Percentiles rank a stretch among this genome's conserved stretches.
These are phyloP conservation scores for Fusarium phyllophilum DNA, from an alignment of 2,329 filamentous ascomycete species.

Conservation along the genomic window DNA sequence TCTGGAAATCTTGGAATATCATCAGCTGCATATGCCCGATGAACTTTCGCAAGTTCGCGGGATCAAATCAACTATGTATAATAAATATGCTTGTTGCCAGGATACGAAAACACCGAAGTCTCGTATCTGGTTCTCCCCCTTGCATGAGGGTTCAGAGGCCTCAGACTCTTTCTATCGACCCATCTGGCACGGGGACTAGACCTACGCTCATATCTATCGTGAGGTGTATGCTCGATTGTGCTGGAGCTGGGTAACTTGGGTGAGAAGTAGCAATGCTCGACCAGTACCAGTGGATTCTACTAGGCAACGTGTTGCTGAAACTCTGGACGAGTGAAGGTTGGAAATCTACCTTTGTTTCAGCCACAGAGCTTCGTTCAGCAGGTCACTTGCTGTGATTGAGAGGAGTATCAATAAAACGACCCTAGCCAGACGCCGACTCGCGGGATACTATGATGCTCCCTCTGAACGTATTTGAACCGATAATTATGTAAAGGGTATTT, in stretches of 20 bases:
- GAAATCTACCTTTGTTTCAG: neutral
- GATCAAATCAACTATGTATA: neutral
- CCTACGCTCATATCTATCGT: neutral
- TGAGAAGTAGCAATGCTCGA: no score
- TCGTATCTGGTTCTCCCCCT: slow-evolving; percentile 7
- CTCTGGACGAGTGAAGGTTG: neutral
- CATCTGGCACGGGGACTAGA: neutral
- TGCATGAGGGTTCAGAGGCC: slow-evolving; percentile 1
- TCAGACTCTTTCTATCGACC: neutral
- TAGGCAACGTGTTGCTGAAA: neutral
- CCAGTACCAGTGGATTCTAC: neutral
- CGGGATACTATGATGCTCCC: neutral
- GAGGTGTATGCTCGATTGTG: neutral
- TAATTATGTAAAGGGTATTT: neutral
- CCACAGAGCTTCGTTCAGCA: neutral
- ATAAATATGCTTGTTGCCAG: neutral
- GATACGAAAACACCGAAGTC: neutral
- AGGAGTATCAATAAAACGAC: neutral
- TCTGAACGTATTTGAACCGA: neutral
- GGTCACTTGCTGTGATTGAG: no score
- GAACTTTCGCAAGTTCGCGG: neutral
- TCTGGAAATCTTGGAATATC: neutral
- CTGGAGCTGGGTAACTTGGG: no score
- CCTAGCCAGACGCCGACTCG: neutral
- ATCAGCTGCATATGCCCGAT: neutral